Conservation (phyloP, 257 asterid species). For the Gynochthodes officinalis region DNA sequence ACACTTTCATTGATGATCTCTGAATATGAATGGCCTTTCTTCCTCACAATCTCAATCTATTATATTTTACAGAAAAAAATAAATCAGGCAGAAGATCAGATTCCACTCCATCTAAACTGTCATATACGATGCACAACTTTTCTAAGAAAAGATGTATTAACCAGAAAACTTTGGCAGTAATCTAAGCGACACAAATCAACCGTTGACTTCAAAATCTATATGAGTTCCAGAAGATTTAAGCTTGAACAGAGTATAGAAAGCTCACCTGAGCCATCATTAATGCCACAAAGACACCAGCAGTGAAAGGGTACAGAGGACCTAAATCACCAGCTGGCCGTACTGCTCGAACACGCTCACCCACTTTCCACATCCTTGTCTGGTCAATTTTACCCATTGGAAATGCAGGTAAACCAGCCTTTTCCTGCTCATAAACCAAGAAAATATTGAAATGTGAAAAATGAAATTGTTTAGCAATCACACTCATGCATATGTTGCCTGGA, state of each 20-base stretch:
- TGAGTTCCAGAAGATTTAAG: background rate
- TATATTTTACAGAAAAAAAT: background rate
- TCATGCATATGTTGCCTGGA: background rate
- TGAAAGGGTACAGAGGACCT: slow-evolving; percentile 87
- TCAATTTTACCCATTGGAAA: slow-evolving; percentile 98
- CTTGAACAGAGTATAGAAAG: background rate
- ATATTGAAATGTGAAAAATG: too few species aligned
- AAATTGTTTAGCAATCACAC: background rate
- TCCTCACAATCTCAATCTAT: slow-evolving; percentile 84
- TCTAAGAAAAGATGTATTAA: background rate
- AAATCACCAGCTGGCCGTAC: slow-evolving; percentile 72
- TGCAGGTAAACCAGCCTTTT: slow-evolving; percentile 84
- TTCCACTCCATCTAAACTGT: too few species aligned
- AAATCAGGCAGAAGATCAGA: too few species aligned
- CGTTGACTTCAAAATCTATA: too few species aligned
- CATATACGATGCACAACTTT: background rate
- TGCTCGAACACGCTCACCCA: slow-evolving; percentile 80
- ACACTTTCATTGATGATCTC: slow-evolving; percentile 92
- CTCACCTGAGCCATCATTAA: slow-evolving; percentile 45
- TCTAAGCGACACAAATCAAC: too few species aligned
- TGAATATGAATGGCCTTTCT: slow-evolving; percentile 94
- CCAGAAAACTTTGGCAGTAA: too few species aligned
- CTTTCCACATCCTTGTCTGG: slow-evolving; percentile 89
- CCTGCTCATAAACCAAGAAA: slow-evolving; percentile 39
- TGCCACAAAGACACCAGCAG: slow-evolving; percentile 93